Evolutionary conservation across 768 basidiomycete genomes (phyloP).

Genomic region (Cystobasidium ongulense): DNA sequence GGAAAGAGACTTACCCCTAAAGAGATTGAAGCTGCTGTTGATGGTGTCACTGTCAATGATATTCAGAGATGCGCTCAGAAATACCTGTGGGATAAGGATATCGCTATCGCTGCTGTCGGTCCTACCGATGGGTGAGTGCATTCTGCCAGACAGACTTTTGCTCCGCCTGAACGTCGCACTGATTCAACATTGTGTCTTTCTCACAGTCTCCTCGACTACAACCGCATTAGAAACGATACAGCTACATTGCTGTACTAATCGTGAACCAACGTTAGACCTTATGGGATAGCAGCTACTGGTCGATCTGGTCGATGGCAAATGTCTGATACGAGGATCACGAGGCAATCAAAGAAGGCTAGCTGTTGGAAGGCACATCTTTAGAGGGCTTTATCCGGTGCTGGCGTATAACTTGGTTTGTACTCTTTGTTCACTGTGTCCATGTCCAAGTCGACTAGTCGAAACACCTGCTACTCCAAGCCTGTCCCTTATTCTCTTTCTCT

Average conservation of each 20-base stretch:
- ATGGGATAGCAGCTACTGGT: too few relatives aligned
- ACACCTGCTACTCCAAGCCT: too few relatives aligned
- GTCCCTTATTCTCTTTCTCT: background rate
- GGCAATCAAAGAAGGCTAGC: too few relatives aligned
- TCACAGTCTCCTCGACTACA: conserved; percentile 69
- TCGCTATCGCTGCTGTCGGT: conserved; percentile 79
- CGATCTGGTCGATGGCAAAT: too few relatives aligned
- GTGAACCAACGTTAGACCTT: background rate
- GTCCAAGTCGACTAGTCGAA: too few relatives aligned
- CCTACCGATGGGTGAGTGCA: conserved; percentile 67
- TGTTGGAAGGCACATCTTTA: too few relatives aligned
- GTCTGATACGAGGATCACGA: too few relatives aligned
- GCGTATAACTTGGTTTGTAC: too few relatives aligned
- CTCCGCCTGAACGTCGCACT: background rate
- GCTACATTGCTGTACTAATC: conserved; percentile 48
- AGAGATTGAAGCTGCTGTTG: conserved; percentile 87
- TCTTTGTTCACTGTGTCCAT: too few relatives aligned
- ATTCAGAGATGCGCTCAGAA: conserved; percentile 91
- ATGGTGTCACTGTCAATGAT: conserved; percentile 76
- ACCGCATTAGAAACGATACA: conserved; percentile 55
- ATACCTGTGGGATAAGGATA: conserved; percentile 64
- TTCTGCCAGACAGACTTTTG: background rate
- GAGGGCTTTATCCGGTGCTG: too few relatives aligned
- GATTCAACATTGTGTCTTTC: background rate
- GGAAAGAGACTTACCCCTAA: conserved; percentile 81